Base-by-base conservation (phyloP, 768 basidiomycete species). In the Cantharellus cinnabarinus region DNA sequence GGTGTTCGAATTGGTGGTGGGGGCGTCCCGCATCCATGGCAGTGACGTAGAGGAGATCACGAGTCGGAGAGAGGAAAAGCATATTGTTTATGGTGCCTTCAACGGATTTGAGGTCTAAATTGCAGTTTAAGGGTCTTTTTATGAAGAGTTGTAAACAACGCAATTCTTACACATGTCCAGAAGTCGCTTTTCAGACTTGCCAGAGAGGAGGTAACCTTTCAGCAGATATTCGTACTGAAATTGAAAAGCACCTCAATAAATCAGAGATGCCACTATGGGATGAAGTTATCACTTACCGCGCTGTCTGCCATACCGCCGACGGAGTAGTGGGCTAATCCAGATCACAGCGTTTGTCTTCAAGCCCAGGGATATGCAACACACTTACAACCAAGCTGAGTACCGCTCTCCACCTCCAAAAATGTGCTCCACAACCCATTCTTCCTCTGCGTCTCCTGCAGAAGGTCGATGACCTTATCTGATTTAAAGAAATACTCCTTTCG, bases 201-300 rank as follows among this genome's bases (percentile, higher is more conserved):
- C 80, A 3, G 81, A 82, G 53, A 86, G 71, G 4, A 87, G 70
- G 67, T 80, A 84, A 58, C 81, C 77, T 65, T 87, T 87, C 59
- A 87, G 74, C 37, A 82, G 75, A 65, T 87, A 87, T 68, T 87
- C 85, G 62, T 87, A 84, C 5, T 66, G 56, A 15, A 10, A 29
- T 29, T 14, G 15, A 55, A 3, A 52, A 51, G 5, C 40, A 57
- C 7, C 5, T 39, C 42, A 7, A 14, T 61, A 2, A 59, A 42
- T 34, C 29, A 35, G 7, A 34, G 35, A 3, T 4, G 41, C 2
- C 41, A 2, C 37, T 29, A 42, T 15, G 3, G 3, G 4, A 15
- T 2, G 51, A 50, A 7, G 3, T 34, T n/a, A 35, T 14, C 38
- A 41, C 62, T 62, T 41, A 62, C 62, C 2, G 54, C 62, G 42